These are phyloP conservation scores for Fusarium decemcellulare DNA, from an alignment of 2,329 filamentous ascomycete genomes.

Conservation along the genomic window DNA sequence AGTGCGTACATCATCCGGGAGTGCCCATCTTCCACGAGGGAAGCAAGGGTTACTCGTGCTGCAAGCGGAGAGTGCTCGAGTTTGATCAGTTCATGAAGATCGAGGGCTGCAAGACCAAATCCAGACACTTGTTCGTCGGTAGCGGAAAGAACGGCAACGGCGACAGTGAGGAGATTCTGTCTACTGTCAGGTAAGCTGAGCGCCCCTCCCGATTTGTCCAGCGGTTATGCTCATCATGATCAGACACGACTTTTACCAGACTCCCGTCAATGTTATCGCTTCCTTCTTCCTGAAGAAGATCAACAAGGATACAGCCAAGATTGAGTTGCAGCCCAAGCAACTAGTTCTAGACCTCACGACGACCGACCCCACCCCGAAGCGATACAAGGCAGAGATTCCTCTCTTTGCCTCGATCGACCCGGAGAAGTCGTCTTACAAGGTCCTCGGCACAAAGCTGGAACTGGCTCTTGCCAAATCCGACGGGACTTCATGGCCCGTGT, in stretches of 20 bases:
- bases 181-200: conserved; percentile 77
- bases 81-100: conserved; percentile 99
- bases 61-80: conserved; percentile 93
- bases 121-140: conserved; percentile 87
- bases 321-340: conserved; percentile 75
- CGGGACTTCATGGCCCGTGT: conserved; percentile 85
- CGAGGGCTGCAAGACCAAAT: conserved; percentile 87
- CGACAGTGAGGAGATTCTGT: conserved; percentile 78
- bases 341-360: conserved; percentile 89
- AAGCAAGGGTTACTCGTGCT: conserved; percentile 97
- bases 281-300: conserved; percentile 99
- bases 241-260: conserved; percentile 93
- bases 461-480: conserved; percentile 80
- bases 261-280: conserved; percentile 84
- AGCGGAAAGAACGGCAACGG: conserved; percentile 75
- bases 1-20: conserved; percentile 91
- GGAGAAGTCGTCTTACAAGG: conserved; percentile 81
- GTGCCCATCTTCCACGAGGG: conserved; percentile 96
- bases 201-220: background rate
- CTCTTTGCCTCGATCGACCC: conserved; percentile 85
- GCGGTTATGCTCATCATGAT: conserved; percentile 16
- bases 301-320: conserved; percentile 81
- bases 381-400: conserved; percentile 80
- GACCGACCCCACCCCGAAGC: conserved; percentile 81
- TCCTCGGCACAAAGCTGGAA: conserved; percentile 92